phyloP scores from a whole-genome alignment of 73 alveolate genomes.

The Symbiodinium natans region DNA sequence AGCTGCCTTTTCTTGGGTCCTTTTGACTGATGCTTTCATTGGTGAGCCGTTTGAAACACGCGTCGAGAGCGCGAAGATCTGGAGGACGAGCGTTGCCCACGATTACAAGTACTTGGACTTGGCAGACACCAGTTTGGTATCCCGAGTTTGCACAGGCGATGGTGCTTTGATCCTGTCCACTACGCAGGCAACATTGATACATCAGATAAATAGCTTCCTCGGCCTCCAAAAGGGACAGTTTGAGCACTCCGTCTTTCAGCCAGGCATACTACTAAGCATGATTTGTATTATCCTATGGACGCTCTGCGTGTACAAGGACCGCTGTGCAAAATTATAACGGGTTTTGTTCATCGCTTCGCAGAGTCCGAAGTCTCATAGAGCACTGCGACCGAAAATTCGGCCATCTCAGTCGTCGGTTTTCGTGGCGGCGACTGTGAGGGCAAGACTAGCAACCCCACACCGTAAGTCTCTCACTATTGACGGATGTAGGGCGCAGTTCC shows the following conservation, averaged over 20 bases:
- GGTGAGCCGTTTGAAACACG: slow-evolving; percentile 5
- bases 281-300: slow-evolving; percentile 41
- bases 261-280: slow-evolving; percentile 21
- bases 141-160: slow-evolving; percentile 65
- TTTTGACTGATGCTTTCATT: slow-evolving; percentile 23
- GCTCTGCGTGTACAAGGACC: slow-evolving; percentile 6
- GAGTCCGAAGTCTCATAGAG: too few relatives aligned
- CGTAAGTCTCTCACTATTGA: too few relatives aligned
- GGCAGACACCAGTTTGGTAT: slow-evolving; percentile 21
- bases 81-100: slow-evolving; percentile 86
- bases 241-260: slow-evolving; percentile 22
- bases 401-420: too few relatives aligned
- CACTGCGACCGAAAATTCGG: too few relatives aligned
- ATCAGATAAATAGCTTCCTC: slow-evolving; percentile 13
- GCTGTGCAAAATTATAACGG: too few relatives aligned
- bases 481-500: too few relatives aligned
- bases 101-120: slow-evolving; percentile 29
- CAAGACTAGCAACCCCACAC: too few relatives aligned
- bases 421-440: too few relatives aligned
- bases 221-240: not conserved
- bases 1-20: not conserved
- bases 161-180: slow-evolving; percentile 82
- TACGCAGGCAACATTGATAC: slow-evolving; percentile 43
- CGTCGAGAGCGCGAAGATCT: not conserved
- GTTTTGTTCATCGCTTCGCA: too few relatives aligned